Conservation (phyloP, 768 basidiomycete species). For the Tephrocybe sp. region DNA sequence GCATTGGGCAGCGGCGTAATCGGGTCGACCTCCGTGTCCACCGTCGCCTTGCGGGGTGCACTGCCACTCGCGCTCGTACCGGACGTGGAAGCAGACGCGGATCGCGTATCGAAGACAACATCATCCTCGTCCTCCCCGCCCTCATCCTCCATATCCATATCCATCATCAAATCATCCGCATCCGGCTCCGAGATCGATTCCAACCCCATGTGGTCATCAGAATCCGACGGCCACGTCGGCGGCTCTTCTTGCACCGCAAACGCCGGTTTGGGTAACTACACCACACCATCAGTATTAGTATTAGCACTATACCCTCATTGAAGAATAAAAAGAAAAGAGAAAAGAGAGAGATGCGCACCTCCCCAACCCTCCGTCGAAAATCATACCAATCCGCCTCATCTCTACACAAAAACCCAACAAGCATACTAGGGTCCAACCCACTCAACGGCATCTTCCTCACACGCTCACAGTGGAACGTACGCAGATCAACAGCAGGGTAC, state of each 20-base stretch:
- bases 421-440: slow-evolving; percentile 94
- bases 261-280: slow-evolving; percentile 61
- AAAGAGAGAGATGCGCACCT: slow-evolving; percentile 46
- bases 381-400: slow-evolving; percentile 86
- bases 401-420: slow-evolving; percentile 86
- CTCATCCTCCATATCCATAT: slow-evolving; percentile 25
- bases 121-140: slow-evolving; percentile 24
- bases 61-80: slow-evolving; percentile 37
- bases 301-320: no score
- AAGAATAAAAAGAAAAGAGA: no score
- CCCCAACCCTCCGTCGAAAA: slow-evolving; percentile 64
- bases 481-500: slow-evolving; percentile 70
- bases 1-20: slow-evolving; percentile 62
- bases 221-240: slow-evolving; percentile 76
- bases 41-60: no score
- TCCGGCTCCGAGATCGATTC: slow-evolving; percentile 83
- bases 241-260: slow-evolving; percentile 89
- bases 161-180: slow-evolving; percentile 47
- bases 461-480: slow-evolving; percentile 95
- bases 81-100: slow-evolving; percentile 36
- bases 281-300: slow-evolving; percentile 4
- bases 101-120: slow-evolving; percentile 51
- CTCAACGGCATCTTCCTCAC: slow-evolving; percentile 92
- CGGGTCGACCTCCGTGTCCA: slow-evolving; percentile 70
- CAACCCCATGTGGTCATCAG: slow-evolving; percentile 73